phyloP scores from a whole-genome alignment of 352 stramenopile species.

The Globisporangium splendens region DNA sequence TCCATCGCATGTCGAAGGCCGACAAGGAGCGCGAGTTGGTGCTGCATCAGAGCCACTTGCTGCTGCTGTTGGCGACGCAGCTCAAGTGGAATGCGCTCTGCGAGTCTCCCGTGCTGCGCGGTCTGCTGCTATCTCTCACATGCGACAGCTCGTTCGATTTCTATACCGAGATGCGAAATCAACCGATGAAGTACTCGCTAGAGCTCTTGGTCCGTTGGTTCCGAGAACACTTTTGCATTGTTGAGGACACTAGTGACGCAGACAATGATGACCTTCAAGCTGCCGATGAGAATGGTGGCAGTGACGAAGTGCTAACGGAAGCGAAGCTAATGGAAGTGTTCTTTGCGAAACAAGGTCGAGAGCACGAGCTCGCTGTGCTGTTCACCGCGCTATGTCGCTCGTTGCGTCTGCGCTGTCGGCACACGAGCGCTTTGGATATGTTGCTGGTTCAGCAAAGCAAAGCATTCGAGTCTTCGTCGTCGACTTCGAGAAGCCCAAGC shows the following conservation, averaged over 20 bases:
- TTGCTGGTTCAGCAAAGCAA: conserved; percentile 42
- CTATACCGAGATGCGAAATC: conserved; percentile 26
- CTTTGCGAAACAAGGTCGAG: conserved; percentile 32
- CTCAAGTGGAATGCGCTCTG: conserved; percentile 43
- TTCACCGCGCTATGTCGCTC: conserved; percentile 64
- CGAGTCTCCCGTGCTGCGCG: conserved; percentile 39
- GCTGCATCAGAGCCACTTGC: conserved; percentile 67
- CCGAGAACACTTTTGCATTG: conserved; percentile 34
- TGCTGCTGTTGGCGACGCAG: conserved; percentile 52
- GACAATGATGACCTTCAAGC: conserved; percentile 6
- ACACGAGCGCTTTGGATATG: conserved; percentile 49
- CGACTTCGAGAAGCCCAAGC: not conserved
- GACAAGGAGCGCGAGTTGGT: conserved; percentile 62
- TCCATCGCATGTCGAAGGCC: conserved; percentile 49
- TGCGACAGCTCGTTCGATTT: conserved; percentile 37
- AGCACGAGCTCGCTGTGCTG: conserved; percentile 53
- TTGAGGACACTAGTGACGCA: conserved; percentile 4
- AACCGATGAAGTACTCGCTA: conserved; percentile 46
- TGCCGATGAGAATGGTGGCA: not conserved
- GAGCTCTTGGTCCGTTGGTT: conserved; percentile 76
- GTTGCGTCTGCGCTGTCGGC: conserved; percentile 45
- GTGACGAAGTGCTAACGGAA: conserved; percentile 40
- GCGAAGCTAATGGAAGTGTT: conserved; percentile 51
- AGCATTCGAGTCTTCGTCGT: conserved; percentile 29
- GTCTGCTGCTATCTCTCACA: conserved; percentile 60